Evolutionary conservation across 2,329 filamentous ascomycete genomes (phyloP).

Genomic region (Cordyceps militaris): DNA sequence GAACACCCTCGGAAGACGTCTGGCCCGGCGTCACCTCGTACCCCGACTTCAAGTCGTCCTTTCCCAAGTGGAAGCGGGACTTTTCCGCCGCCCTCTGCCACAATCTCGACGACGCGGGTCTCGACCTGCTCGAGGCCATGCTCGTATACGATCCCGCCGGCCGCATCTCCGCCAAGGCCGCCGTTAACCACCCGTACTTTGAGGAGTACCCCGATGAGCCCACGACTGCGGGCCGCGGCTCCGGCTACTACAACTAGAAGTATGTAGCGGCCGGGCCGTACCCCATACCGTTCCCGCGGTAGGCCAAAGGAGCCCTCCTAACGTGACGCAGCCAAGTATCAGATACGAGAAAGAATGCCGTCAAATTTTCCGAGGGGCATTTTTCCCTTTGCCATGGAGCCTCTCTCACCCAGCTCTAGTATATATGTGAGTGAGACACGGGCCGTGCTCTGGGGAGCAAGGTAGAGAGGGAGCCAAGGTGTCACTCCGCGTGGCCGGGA

Average conservation of each 20-base stretch:
- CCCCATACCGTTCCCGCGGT: not conserved
- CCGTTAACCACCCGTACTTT: conserved; percentile 80
- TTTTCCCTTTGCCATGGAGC: not conserved
- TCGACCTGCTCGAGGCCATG: conserved; percentile 62
- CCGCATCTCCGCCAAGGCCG: conserved; percentile 83
- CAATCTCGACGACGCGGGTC: conserved; percentile 63
- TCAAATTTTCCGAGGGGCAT: not conserved
- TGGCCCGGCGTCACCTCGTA: conserved; percentile 95
- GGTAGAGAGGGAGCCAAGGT: not conserved
- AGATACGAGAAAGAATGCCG: not conserved
- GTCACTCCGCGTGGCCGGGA: not conserved
- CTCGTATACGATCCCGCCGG: conserved; percentile 82
- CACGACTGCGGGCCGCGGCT: conserved; percentile 19
- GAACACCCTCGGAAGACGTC: conserved; percentile 71
- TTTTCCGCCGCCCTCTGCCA: conserved; percentile 58
- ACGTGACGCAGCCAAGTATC: not conserved
- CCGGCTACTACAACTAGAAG: conserved; percentile 32
- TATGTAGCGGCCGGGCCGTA: conserved; percentile 10
- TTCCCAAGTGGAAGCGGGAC: conserved; percentile 83
- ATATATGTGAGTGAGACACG: not conserved
- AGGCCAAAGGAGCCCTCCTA: not conserved
- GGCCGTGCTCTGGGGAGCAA: not conserved
- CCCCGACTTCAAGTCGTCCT: conserved; percentile 86
- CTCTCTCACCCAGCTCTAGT: not conserved
- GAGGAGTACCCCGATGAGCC: conserved; percentile 27